These are phyloP conservation scores for Tuber borchii DNA, from an alignment of 495 filamentous ascomycete species.

Conservation along the genomic window DNA sequence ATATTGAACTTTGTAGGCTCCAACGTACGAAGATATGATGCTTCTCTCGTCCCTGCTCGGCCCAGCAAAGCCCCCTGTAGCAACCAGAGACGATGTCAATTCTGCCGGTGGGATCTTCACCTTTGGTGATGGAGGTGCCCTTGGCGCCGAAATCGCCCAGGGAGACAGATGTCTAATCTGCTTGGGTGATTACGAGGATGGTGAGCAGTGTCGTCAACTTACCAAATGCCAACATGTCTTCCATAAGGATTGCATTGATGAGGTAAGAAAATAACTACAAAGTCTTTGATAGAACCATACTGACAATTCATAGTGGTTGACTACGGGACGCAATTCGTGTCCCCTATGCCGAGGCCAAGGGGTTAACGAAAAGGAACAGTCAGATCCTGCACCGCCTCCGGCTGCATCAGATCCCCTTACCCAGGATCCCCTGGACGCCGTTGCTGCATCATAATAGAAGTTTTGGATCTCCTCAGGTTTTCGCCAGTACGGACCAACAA, in stretches of 20 bases:
- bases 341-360: constrained; percentile 67
- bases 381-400: constrained; percentile 12
- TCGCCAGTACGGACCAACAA: background rate
- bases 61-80: constrained; percentile 68
- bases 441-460: constrained; percentile 27
- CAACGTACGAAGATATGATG: constrained; percentile 75
- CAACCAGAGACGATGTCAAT: constrained; percentile 59
- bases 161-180: constrained; percentile 67
- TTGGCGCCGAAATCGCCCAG: constrained; percentile 48
- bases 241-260: constrained; percentile 68
- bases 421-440: constrained; percentile 20
- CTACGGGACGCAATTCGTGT: constrained; percentile 71
- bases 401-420: constrained; percentile 16
- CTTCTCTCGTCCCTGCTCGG: constrained; percentile 64
- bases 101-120: constrained; percentile 57
- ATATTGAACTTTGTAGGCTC: constrained; percentile 49
- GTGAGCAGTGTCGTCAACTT: constrained; percentile 58
- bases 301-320: constrained; percentile 57
- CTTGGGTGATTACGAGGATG: constrained; percentile 61
- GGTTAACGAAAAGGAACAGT: constrained; percentile 52
- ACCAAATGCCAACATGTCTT: constrained; percentile 64
- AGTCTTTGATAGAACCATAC: constrained; percentile 6
- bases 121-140: constrained; percentile 49
- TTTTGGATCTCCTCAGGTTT: background rate
- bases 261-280: constrained; percentile 49